phyloP scores from a whole-genome alignment of 2,329 filamentous ascomycete species.

The Massarina eburnea region DNA sequence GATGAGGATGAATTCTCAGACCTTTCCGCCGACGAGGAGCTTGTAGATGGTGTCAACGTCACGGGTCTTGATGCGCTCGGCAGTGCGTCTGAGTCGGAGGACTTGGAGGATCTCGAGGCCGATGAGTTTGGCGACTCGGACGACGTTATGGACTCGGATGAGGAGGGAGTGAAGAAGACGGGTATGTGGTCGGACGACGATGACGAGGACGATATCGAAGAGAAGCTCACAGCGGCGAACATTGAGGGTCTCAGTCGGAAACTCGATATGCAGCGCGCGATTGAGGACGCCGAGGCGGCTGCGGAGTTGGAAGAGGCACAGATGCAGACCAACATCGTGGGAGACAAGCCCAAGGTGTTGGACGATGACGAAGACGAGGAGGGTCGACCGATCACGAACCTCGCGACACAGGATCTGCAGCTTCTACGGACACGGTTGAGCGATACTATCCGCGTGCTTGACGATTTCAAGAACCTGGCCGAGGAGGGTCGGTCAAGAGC shows the following conservation, averaged over 20 bases:
- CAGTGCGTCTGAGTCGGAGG: constrained; percentile 40
- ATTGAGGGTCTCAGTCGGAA: constrained; percentile 88
- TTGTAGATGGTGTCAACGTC: constrained; percentile 35
- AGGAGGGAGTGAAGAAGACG: constrained; percentile 42
- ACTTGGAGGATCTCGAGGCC: constrained; percentile 39
- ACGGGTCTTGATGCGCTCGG: constrained; percentile 44
- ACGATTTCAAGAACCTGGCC: constrained; percentile 80
- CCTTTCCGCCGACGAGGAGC: constrained; percentile 52
- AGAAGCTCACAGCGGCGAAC: constrained; percentile 91
- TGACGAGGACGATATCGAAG: constrained; percentile 86
- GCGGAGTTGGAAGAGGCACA: constrained; percentile 83
- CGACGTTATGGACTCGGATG: constrained; percentile 59
- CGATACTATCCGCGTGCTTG: constrained; percentile 87
- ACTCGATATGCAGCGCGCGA: constrained; percentile 74
- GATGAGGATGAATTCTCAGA: constrained; percentile 28
- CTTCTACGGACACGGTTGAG: constrained; percentile 86
- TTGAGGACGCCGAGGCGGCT: constrained; percentile 79
- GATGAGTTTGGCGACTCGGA: constrained; percentile 45
- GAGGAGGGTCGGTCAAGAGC: constrained; percentile 79
- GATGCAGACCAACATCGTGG: constrained; percentile 90
- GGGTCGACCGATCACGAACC: constrained; percentile 57
- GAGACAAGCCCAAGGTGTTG: constrained; percentile 69
- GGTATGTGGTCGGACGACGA: constrained; percentile 96
- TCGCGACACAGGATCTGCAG: constrained; percentile 82
- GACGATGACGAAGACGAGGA: constrained; percentile 63